Percentiles rank a stretch among this genome's conserved stretches.
These are phyloP conservation scores for Acacia crassicarpa DNA, from an alignment of 306 rosid species.

Conservation along the genomic window DNA sequence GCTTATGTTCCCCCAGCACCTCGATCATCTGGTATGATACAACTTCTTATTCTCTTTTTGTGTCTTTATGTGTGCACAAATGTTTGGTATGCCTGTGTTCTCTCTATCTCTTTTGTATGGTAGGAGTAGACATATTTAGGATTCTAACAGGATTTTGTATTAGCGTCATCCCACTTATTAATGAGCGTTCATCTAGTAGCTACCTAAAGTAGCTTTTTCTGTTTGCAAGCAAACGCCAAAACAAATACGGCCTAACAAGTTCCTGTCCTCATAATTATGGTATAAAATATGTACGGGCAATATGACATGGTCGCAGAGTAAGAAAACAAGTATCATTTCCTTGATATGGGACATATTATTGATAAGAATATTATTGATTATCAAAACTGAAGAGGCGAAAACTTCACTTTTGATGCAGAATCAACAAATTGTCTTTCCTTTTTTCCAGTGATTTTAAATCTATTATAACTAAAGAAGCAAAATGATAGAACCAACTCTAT, in stretches of 20 bases:
- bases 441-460: neutral
- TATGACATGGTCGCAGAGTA: neutral
- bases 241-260: neutral
- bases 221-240: neutral
- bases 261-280: neutral
- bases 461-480: neutral
- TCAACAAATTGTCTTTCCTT: neutral
- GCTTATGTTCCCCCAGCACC: constrained; percentile 70
- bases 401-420: constrained; percentile 4
- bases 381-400: constrained; percentile 5
- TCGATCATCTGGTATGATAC: constrained; percentile 68
- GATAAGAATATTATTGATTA: neutral
- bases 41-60: neutral
- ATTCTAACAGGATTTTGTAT: neutral
- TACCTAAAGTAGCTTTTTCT: too few relatives aligned
- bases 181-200: neutral
- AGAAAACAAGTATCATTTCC: neutral
- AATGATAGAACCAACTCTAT: neutral
- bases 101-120: neutral
- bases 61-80: neutral
- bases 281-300: constrained; percentile 1
- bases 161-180: neutral
- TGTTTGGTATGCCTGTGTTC: neutral
- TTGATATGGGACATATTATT: neutral
- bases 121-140: constrained; percentile 2